These are phyloP conservation scores for Fusarium staphyleae DNA, from an alignment of 2,329 filamentous ascomycete genomes.

Conservation along the genomic window DNA sequence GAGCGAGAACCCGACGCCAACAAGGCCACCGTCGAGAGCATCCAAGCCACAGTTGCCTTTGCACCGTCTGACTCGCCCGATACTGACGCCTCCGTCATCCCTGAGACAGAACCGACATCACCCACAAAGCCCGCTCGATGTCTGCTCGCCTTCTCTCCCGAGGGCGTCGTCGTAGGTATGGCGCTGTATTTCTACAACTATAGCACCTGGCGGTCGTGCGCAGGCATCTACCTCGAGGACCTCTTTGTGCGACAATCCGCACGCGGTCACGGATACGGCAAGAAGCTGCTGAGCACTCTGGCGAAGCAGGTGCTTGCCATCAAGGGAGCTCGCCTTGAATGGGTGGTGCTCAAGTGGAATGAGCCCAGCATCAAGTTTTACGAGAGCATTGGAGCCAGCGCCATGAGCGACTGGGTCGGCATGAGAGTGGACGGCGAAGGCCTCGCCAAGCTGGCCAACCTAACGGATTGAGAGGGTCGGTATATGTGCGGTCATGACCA, in stretches of 20 bases:
- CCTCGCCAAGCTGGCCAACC: conserved; percentile 64
- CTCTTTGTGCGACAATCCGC: conserved; percentile 79
- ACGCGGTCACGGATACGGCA: conserved; percentile 81
- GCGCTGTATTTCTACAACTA: conserved; percentile 96
- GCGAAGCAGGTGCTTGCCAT: conserved; percentile 81
- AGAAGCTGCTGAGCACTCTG: conserved; percentile 73
- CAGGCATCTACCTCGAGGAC: conserved; percentile 93
- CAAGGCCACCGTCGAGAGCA: conserved; percentile 77
- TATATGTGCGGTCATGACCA: not conserved
- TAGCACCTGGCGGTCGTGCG: conserved; percentile 86
- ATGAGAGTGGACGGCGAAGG: conserved; percentile 76
- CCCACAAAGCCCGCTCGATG: conserved; percentile 74
- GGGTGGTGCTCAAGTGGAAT: conserved; percentile 94
- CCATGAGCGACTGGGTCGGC: conserved; percentile 75
- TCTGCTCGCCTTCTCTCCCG: conserved; percentile 66
- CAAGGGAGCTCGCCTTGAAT: conserved; percentile 80
- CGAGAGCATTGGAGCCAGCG: conserved; percentile 69
- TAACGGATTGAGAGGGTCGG: conserved; percentile 43
- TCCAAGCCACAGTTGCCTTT: conserved; percentile 81
- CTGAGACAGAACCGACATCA: conserved; percentile 61
- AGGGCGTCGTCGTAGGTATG: conserved; percentile 69
- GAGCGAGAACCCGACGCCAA: conserved; percentile 79
- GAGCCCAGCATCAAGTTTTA: conserved; percentile 91
- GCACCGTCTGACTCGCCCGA: conserved; percentile 59
- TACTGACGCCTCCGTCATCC: conserved; percentile 47